A percentile compares a stretch with the other conserved stretches of the same genome.
Evolutionary conservation across 495 filamentous ascomycete genomes (phyloP).

Genomic region (Penicillium coffeae): DNA sequence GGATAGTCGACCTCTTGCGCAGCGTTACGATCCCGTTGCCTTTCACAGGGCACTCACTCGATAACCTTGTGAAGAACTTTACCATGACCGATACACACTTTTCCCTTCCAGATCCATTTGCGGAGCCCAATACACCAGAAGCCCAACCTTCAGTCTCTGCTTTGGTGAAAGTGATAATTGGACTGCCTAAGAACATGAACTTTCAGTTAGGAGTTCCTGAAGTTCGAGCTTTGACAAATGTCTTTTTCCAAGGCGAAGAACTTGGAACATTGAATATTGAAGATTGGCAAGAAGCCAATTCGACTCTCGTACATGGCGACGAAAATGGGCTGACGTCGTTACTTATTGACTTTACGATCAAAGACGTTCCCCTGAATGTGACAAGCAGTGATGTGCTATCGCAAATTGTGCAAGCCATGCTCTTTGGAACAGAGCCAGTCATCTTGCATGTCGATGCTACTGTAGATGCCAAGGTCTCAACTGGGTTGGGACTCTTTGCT

Average conservation of each 20-base stretch:
- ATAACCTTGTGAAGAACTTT: constrained; percentile 80
- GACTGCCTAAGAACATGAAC: constrained; percentile 78
- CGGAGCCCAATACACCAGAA: constrained; percentile 69
- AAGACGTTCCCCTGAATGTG: constrained; percentile 75
- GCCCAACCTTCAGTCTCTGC: constrained; percentile 76
- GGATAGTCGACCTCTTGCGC: constrained; percentile 75
- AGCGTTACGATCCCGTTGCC: constrained; percentile 80
- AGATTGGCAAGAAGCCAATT: constrained; percentile 82
- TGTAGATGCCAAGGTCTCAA: constrained; percentile 77
- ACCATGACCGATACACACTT: constrained; percentile 80
- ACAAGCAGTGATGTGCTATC: constrained; percentile 72
- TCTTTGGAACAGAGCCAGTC: constrained; percentile 66
- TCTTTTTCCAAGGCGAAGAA: constrained; percentile 69
- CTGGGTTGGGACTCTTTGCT: constrained; percentile 71
- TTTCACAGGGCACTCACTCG: constrained; percentile 75
- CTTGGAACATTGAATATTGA: constrained; percentile 72
- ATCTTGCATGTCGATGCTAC: constrained; percentile 69
- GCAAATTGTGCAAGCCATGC: constrained; percentile 66
- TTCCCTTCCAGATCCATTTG: constrained; percentile 70
- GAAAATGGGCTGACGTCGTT: constrained; percentile 54
- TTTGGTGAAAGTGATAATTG: constrained; percentile 69
- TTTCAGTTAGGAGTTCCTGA: constrained; percentile 70
- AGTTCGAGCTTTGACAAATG: constrained; percentile 71
- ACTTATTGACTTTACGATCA: constrained; percentile 66
- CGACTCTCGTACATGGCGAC: constrained; percentile 56